Base-by-base conservation (phyloP, 768 basidiomycete species). In the Podaxis rugospora region DNA sequence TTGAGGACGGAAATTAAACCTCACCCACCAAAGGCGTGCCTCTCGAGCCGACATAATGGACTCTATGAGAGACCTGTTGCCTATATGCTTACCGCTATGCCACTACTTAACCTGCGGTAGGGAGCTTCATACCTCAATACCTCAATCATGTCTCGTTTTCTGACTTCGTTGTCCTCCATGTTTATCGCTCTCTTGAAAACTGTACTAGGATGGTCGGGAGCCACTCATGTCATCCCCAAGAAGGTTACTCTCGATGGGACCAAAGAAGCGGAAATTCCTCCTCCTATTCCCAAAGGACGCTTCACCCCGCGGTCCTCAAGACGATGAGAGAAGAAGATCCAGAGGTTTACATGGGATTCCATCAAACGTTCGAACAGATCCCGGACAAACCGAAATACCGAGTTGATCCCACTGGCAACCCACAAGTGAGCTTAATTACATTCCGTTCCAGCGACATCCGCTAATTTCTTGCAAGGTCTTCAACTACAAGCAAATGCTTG, bases 301-400 rank as follows among this genome's bases (percentile, higher is more conserved):
- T 49, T 49, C 59, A 62, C 36, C 63, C 68, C 1, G 66, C 64
- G 40, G 47, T 71, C 42, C 63, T 75, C 63, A 62, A 70, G 51
- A 46, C 60, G 13, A 47, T 72, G 50, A 75, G 73, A 51, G 73
- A 74, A 52, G 62, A 54, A 28, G 70, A 70, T 44, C 52, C 62
- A 9, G 62, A 68, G 13, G 50, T 74, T 16, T 71, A 63, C 61
- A 71, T 72, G 70, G 69, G 67, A 4, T 75, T 77, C 63, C 66
- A 71, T 42, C 68, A 69, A 52, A 76, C 75, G 76, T 75, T 76
- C 57, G 59, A 66, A 27, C 59, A 66, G 32, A 60, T 66, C 23
- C 63, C 64, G 47, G 39, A 46, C 5, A 51, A 57, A 13, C 57
- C 55, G 3, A 49, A 55, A 2, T 60, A 64, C 39, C 51, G 40